Conservation (phyloP, 2,329 filamentous ascomycete species). For the Truncatella angustata region DNA sequence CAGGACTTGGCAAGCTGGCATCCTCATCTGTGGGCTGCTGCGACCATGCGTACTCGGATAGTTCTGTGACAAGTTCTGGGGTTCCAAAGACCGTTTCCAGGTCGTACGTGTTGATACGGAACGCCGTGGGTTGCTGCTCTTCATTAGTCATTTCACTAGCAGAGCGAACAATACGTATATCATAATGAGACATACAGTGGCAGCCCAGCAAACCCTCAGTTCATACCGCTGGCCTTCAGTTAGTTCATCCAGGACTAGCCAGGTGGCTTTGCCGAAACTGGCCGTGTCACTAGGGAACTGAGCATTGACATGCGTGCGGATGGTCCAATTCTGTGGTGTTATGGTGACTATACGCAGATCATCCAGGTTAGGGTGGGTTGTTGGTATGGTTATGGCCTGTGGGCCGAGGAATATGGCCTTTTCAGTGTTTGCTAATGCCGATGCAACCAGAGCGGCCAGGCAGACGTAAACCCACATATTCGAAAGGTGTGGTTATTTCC, state of each 20-base stretch:
- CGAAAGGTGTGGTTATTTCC: neutral
- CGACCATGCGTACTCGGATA: conserved; percentile 59
- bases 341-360: conserved; percentile 65
- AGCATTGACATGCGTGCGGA: conserved; percentile 65
- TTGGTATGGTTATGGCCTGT: conserved; percentile 51
- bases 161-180: neutral
- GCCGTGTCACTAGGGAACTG: conserved; percentile 59
- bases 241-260: conserved; percentile 75
- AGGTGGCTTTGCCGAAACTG: conserved; percentile 63
- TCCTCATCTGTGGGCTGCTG: conserved; percentile 34
- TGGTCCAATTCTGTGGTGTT: conserved; percentile 51
- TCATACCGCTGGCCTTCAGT: conserved; percentile 79
- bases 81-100: conserved; percentile 60
- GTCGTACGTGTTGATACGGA: conserved; percentile 66
- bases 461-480: conserved; percentile 1
- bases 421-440: conserved; percentile 72
- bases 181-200: conserved; percentile 64
- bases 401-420: conserved; percentile 87
- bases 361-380: conserved; percentile 53
- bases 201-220: conserved; percentile 88
- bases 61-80: conserved; percentile 61
- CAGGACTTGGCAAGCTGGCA: conserved; percentile 11
- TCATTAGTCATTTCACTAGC: conserved; percentile 6
- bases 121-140: conserved; percentile 78
- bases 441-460: neutral